Base-by-base conservation (phyloP, 139 green algal species). In the Chlorella sp. region DNA sequence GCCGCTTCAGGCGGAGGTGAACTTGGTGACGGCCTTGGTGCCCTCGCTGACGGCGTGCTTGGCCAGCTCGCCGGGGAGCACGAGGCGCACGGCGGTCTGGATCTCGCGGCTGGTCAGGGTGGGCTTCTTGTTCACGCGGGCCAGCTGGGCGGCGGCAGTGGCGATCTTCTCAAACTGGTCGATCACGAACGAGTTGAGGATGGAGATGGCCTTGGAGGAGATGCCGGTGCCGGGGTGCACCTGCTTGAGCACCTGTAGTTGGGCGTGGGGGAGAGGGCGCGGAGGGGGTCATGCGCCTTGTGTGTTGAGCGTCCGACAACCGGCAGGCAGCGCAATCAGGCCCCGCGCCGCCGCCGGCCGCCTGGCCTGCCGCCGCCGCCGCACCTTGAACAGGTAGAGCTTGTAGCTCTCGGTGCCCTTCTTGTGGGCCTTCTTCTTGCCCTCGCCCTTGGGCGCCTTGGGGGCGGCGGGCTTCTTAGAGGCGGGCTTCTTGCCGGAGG, bases 171-270 rank as follows among this genome's bases (percentile, higher is more conserved):
- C 92, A 80, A 97, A 97, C 65, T 84, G 76, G 68, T 84, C 82
- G 5, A 50, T 59, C 59, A 97, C 94, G 90, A 98, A 97, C 3
- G 90, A 95, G 91, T 98, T 98, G 83, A 98, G 94, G 88, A 98
- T 98, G 71, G 82, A 90, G 89, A 98, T 98, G 65, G 94, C 73
- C 92, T 98, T 98, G 85, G 83, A 93, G 85, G 82, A 93, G 84
- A 98, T 97, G 72, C 93, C 93, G 75, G 93, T 98, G 89, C 98
- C 95, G 66, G 95, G 95, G 90, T 98, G 94, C 77, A 98, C 93
- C 90, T 96, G 93, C 86, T 95, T 96, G 51, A 93, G 84, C 65
- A 98, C 94, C 89, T 97, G n/a, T n/a, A n/a, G n/a, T n/a, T n/a
- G n/a, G n/a, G n/a, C n/a, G n/a, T n/a, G n/a, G n/a, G n/a, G n/a